A percentile compares a stretch with the other conserved stretches of the same genome.
These are phyloP conservation scores for Xerocomellus dryophilus DNA, from an alignment of 768 basidiomycete species.

Conservation along the genomic window DNA sequence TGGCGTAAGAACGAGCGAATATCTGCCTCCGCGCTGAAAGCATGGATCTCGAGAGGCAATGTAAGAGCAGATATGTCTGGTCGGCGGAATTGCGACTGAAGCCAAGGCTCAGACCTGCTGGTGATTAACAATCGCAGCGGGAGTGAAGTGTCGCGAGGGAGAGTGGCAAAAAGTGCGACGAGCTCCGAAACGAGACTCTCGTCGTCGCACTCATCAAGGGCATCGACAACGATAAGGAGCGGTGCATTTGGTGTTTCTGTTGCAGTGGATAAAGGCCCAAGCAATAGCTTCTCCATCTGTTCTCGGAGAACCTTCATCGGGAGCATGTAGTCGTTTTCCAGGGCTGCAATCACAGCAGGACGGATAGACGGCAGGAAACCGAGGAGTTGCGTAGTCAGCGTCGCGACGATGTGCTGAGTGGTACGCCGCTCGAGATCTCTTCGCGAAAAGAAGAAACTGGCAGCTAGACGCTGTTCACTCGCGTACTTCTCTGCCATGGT, in stretches of 20 bases:
- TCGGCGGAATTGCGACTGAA: constrained; percentile 18
- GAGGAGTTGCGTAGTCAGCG: constrained; percentile 33
- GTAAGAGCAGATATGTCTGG: constrained; percentile 13
- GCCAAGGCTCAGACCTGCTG: constrained; percentile 21
- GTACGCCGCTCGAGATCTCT: constrained; percentile 24
- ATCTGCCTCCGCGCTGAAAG: constrained; percentile 24
- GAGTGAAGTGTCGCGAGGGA: constrained; percentile 8
- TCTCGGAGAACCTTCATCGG: constrained; percentile 29
- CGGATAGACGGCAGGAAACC: constrained; percentile 20
- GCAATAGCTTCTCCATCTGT: constrained; percentile 28
- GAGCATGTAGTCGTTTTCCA: constrained; percentile 27
- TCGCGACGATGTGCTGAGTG: constrained; percentile 27
- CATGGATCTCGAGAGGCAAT: constrained; percentile 19
- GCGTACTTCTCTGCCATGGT: constrained; percentile 29
- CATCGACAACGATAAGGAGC: constrained; percentile 21
- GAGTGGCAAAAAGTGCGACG: constrained; percentile 20
- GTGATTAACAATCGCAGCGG: constrained; percentile 28
- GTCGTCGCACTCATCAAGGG: constrained; percentile 29
- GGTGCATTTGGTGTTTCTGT: constrained; percentile 9
- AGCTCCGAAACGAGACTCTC: constrained; percentile 26
- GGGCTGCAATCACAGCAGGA: constrained; percentile 19
- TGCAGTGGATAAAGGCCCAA: constrained; percentile 17
- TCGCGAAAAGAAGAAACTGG: constrained; percentile 38
- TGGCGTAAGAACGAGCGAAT: constrained; percentile 22
- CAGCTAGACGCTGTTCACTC: constrained; percentile 24